A percentile compares a stretch with the other conserved stretches of the same genome.
phyloP scores from a whole-genome alignment of 169 alveolate genomes.

The Neospora caninum region DNA sequence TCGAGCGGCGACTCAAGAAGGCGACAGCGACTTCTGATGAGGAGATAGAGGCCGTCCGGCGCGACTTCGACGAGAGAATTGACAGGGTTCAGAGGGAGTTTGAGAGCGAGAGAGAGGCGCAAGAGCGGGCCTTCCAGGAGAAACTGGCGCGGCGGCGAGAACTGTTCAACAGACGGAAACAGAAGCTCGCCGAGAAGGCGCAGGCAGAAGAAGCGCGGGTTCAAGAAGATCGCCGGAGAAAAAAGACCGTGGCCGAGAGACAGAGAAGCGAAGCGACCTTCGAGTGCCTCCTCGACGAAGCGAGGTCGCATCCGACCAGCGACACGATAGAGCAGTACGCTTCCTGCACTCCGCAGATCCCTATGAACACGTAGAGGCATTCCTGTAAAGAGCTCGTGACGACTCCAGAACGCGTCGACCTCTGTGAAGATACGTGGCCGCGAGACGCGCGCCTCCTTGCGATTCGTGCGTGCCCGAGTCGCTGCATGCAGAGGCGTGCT shows the following conservation, averaged over 20 bases:
- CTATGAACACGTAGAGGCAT: no score
- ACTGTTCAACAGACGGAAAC: neutral
- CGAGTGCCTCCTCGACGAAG: neutral
- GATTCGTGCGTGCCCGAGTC: no score
- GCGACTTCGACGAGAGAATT: neutral
- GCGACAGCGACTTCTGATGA: constrained; percentile 1
- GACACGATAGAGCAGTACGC: neutral
- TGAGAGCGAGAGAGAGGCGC: neutral
- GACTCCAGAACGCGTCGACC: no score
- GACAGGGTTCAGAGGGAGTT: neutral
- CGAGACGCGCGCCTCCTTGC: no score
- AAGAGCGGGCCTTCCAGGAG: neutral
- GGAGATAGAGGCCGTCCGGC: neutral
- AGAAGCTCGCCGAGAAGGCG: constrained; percentile 29
- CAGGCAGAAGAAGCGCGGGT: neutral
- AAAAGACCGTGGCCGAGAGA: neutral
- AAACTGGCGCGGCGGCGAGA: neutral
- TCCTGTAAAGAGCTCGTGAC: no score
- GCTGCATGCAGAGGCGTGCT: no score
- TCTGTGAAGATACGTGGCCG: no score
- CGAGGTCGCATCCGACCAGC: neutral
- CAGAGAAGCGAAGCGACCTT: neutral
- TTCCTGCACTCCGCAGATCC: no score
- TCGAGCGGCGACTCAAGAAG: neutral
- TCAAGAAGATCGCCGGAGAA: neutral